Evolutionary conservation across 2,329 filamentous ascomycete genomes (phyloP), one percentile per base, ranked within the genome.

Genomic region (Cladophialophora immunda): DNA sequence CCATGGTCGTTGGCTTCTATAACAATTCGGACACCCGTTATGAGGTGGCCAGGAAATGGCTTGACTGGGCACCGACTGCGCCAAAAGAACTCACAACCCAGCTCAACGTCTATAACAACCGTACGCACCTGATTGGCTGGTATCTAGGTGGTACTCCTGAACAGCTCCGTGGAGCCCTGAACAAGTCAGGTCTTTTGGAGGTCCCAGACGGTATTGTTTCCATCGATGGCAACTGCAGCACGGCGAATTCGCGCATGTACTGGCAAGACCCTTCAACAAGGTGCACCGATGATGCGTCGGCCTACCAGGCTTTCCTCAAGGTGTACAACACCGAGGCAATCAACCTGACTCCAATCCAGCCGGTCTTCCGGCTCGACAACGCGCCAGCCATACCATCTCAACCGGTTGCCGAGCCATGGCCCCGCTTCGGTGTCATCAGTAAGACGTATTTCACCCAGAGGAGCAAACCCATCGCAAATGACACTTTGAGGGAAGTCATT

Each of bases 301-400:
- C 50, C 22, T 32, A 29, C 25, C 11, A 54, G 11, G 50, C 50
- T 29, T 54, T 54, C 25, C 29, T 54, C 25, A 32, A 27, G 25
- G 29, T 54, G 13, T 54, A 54, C 50, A 54, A 54, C 4, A 54
- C 50, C 50, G 50, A 54, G 50, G n/a, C 25, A 22, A 54, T 54
- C 50, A 54, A 54, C 29, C 50, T 54, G 22, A n/a, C 50, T 1
- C 50, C 50, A 22, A 54, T 54, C 22, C 25, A 54, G 50, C 50
- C 50, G 29, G 50, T 6, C 5, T 54, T 29, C 7, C 50, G 50
- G 22, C 50, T 54, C 1, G 50, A 54, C 22, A 54, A 54, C 7
- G 11, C 29, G 17, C 50, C 50, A 15, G 25, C 50, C 17, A 9
- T 54, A 4, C 50, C 50, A 2, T 27, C 25, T 11, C 22, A 29